Evolutionary conservation across 208 protist species (phyloP), one percentile per base, ranked within the genome.

Genomic region (Spongospora subterranea): DNA sequence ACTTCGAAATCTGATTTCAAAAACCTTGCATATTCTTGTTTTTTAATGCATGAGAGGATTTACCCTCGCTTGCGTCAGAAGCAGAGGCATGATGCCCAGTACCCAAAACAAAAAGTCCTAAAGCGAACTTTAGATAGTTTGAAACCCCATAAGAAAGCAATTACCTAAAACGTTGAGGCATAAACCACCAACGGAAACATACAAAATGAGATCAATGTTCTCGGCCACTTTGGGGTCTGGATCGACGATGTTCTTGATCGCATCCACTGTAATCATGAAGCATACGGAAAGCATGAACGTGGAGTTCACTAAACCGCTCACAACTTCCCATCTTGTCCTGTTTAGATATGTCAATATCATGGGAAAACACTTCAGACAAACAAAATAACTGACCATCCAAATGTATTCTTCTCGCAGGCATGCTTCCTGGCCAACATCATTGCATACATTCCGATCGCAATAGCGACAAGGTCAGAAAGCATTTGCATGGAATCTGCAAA

Each of bases 21-120:
- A 13, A 39, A 82, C 71, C 71, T 82, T 82, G 71, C 71, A 82
- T 82, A 43, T 82, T 82, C 35, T 82, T 82, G n/a, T 82, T 60
- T 60, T 60, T 24, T 60, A 60, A 24, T 29, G 50, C 50, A 60
- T 24, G 6, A 24, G 50, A 29, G 6, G 50, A 29, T 29, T 6
- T 29, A 29, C 24, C 24, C 24, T 60, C 50, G 50, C 50, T 24
- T 24, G 50, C 6, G 24, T 60, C 50, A 60, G 6, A 29, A 24
- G 50, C 24, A 24, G 50, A 29, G 13, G 50, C 6, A 60, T 60
- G 50, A 6, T 60, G 6, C 24, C 50, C 50, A 60, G 50, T 60
- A 29, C 50, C 50, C 6, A 60, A 24, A 60, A 60, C 24, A 24
- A 60, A 29, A 60, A 60, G 6, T 60, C 50, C 50, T 60, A 24